These are phyloP conservation scores for Saccharomycodes ludwigii DNA, from an alignment of 805 yeast species.

Conservation along the genomic window DNA sequence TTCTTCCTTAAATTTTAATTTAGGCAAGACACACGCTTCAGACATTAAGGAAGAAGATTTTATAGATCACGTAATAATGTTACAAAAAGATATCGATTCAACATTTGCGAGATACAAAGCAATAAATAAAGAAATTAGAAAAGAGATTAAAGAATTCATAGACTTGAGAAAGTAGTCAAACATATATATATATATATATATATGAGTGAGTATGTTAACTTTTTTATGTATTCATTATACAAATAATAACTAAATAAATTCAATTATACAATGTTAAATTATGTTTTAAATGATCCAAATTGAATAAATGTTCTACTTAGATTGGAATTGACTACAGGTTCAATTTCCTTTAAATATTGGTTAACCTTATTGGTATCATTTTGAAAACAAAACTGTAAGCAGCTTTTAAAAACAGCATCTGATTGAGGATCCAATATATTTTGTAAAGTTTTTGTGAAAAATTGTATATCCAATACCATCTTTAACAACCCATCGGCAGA, in stretches of 20 bases:
- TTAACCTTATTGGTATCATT: conserved; percentile 15
- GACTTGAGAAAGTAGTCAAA: conserved; percentile 8
- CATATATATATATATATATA: not conserved
- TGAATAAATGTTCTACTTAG: conserved; percentile 19
- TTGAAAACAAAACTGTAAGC: conserved; percentile 22
- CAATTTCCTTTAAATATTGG: conserved; percentile 17
- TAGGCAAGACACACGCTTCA: too few relatives aligned
- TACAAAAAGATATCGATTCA: conserved; percentile 17
- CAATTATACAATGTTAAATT: conserved; percentile 1
- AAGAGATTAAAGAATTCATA: conserved; percentile 20
- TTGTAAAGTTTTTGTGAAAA: conserved; percentile 27
- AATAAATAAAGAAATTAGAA: conserved; percentile 14
- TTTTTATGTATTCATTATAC: not conserved
- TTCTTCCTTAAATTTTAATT: too few relatives aligned
- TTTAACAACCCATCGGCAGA: conserved; percentile 38
- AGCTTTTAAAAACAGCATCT: conserved; percentile 18
- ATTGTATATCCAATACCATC: conserved; percentile 40
- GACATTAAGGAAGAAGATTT: too few relatives aligned
- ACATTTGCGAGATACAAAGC: conserved; percentile 12
- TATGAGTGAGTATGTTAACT: not conserved
- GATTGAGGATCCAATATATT: conserved; percentile 20
- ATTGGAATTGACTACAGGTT: conserved; percentile 21
- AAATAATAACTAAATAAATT: not conserved
- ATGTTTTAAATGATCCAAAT: conserved; percentile 21
- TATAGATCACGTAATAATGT: too few relatives aligned